These are phyloP conservation scores for Cylindrodendrum hubeiense DNA, from an alignment of 2,329 filamentous ascomycete species.

Conservation along the genomic window DNA sequence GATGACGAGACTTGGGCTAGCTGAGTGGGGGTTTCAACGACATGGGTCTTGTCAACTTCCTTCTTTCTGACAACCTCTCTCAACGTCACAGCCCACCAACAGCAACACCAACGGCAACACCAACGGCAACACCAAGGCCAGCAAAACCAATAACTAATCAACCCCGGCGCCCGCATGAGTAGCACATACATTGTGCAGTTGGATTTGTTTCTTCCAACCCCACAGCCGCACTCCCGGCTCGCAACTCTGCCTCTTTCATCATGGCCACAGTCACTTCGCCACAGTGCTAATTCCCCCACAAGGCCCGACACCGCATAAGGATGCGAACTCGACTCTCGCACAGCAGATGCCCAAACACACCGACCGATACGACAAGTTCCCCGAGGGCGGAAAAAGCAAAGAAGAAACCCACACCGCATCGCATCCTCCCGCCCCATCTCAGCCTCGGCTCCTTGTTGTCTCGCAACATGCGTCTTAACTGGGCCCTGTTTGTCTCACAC, in stretches of 20 bases:
- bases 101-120: not conserved
- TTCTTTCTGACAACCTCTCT: not conserved
- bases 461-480: constrained; percentile 22
- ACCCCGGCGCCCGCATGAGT: not conserved
- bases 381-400: constrained; percentile 3
- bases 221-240: not conserved
- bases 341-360: constrained; percentile 28
- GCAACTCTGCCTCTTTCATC: not conserved
- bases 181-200: not conserved
- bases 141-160: not conserved
- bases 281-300: no score
- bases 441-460: constrained; percentile 17
- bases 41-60: not conserved
- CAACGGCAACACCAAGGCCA: no score
- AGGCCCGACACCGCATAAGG: no score
- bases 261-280: not conserved
- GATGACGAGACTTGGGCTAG: constrained; percentile 1
- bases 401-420: constrained; percentile 6
- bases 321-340: constrained; percentile 21
- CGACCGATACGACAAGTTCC: constrained; percentile 4
- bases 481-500: constrained; percentile 7
- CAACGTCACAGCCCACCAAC: not conserved
- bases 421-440: constrained; percentile 16
- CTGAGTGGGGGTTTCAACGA: constrained; percentile 2
- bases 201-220: not conserved